Evolutionary conservation across 2,329 filamentous ascomycete genomes (phyloP).

Genomic region (Curvularia eragrostidis): DNA sequence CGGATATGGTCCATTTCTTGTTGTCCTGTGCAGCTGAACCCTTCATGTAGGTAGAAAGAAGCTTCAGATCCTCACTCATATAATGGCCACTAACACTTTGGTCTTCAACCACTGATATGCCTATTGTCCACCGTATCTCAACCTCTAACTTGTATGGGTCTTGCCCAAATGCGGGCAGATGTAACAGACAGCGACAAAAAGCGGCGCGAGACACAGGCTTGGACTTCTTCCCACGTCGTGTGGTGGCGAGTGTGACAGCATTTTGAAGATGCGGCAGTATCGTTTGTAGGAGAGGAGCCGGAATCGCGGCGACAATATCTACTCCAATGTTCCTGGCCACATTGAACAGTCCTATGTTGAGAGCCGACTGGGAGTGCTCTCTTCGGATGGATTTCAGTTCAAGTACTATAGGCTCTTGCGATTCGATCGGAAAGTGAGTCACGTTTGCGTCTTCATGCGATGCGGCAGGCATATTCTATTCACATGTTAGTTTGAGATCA

Average conservation of each 20-base stretch:
- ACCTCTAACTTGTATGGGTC: conserved; percentile 27
- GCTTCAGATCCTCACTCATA: conserved; percentile 35
- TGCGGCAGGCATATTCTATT: conserved; percentile 9
- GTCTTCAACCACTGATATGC: conserved; percentile 37
- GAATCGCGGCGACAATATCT: conserved; percentile 29
- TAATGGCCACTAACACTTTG: conserved; percentile 18
- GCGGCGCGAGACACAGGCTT: conserved; percentile 27
- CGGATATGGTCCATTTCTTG: conserved; percentile 56
- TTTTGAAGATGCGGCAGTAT: conserved; percentile 32
- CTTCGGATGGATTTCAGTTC: conserved; percentile 33
- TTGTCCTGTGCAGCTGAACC: conserved; percentile 14
- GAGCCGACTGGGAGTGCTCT: conserved; percentile 11
- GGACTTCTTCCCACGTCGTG: conserved; percentile 26
- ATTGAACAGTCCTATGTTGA: conserved; percentile 31
- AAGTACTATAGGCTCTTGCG: conserved; percentile 20
- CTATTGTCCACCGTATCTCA: conserved; percentile 42
- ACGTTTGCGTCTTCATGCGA: conserved; percentile 5
- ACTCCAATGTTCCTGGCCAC: conserved; percentile 18
- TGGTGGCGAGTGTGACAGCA: conserved; percentile 29
- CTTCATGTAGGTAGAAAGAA: conserved; percentile 38
- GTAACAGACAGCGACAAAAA: conserved; percentile 37
- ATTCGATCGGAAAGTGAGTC: not conserved
- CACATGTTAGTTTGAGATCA: conserved; percentile 10
- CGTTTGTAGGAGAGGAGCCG: conserved; percentile 22
- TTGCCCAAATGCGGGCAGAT: conserved; percentile 8